Conservation (phyloP, 345 rosid species). For the Odontarrhena argentea region DNA sequence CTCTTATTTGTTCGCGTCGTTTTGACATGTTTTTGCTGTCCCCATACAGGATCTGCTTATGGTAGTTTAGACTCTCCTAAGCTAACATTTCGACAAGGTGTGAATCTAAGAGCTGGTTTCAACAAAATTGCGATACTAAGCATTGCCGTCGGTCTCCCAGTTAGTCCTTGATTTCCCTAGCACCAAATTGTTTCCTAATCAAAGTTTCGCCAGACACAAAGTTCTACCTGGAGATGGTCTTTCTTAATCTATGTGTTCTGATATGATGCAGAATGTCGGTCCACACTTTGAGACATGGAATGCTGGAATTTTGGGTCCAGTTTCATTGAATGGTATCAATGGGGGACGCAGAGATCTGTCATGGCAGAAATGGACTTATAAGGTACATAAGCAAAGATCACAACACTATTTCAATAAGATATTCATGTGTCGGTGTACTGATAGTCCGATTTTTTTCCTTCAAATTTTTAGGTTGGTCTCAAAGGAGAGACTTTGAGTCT, state of each 20-base stretch:
- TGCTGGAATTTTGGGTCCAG: slow-evolving; percentile 95
- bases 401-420: background rate
- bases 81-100: slow-evolving; percentile 67
- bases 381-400: slow-evolving; percentile 48
- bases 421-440: slow-evolving; percentile 2
- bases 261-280: slow-evolving; percentile 77
- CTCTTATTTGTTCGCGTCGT: background rate
- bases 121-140: slow-evolving; percentile 85
- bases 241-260: slow-evolving; percentile 31
- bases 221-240: background rate
- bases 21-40: slow-evolving; percentile 27
- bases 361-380: slow-evolving; percentile 98
- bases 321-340: slow-evolving; percentile 68
- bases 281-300: slow-evolving; percentile 99
- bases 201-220: slow-evolving; percentile 6
- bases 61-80: slow-evolving; percentile 95
- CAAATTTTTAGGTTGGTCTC: slow-evolving; percentile 74
- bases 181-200: background rate
- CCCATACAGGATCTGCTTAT: slow-evolving; percentile 70
- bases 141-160: slow-evolving; percentile 98
- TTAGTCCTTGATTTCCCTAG: slow-evolving; percentile 43
- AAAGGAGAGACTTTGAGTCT: slow-evolving; percentile 87
- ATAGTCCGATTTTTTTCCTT: background rate
- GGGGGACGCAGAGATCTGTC: slow-evolving; percentile 86
- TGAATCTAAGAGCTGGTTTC: slow-evolving; percentile 79